phyloP scores from a whole-genome alignment of 495 filamentous ascomycete species.

The Tetracladium marchalianum region DNA sequence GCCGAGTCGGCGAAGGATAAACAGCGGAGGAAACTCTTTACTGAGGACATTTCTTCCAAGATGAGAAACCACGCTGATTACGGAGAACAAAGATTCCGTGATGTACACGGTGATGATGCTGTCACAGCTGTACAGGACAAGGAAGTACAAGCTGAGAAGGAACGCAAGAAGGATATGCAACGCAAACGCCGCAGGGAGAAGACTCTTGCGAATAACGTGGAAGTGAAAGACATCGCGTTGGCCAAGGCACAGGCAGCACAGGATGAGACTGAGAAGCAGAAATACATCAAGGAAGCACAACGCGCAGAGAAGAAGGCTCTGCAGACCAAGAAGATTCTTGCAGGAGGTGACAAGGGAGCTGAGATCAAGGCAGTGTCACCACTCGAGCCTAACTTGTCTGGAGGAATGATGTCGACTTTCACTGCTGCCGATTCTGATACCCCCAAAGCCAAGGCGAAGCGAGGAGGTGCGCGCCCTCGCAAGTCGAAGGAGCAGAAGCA shows the following conservation, averaged over 20 bases:
- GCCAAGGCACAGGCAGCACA: constrained; percentile 61
- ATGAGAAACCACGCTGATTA: constrained; percentile 33
- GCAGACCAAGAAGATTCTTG: constrained; percentile 69
- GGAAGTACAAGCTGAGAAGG: constrained; percentile 90
- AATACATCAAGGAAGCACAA: constrained; percentile 69
- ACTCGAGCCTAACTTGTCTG: constrained; percentile 73
- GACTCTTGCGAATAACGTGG: constrained; percentile 75
- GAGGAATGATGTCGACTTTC: constrained; percentile 82
- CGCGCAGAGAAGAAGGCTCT: constrained; percentile 81
- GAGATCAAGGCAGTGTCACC: constrained; percentile 68
- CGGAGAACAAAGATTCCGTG: constrained; percentile 40
- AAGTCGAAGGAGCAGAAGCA: constrained; percentile 97
- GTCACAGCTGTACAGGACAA: constrained; percentile 77
- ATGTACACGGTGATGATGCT: constrained; percentile 49
- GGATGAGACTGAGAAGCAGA: constrained; percentile 69
- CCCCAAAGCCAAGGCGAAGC: constrained; percentile 55
- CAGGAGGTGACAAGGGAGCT: constrained; percentile 73
- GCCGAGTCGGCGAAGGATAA: constrained; percentile 50
- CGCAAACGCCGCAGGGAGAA: constrained; percentile 95
- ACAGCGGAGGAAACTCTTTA: constrained; percentile 33
- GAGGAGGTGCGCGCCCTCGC: constrained; percentile 57
- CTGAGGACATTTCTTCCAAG: constrained; percentile 24
- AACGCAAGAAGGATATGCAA: constrained; percentile 99
- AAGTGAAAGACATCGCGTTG: constrained; percentile 76
- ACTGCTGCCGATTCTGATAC: constrained; percentile 48